A percentile compares a stretch with the other conserved stretches of the same genome.
Conservation (phyloP, 441 rosid genomes). For the Arabidopsis hybrid region DNA sequence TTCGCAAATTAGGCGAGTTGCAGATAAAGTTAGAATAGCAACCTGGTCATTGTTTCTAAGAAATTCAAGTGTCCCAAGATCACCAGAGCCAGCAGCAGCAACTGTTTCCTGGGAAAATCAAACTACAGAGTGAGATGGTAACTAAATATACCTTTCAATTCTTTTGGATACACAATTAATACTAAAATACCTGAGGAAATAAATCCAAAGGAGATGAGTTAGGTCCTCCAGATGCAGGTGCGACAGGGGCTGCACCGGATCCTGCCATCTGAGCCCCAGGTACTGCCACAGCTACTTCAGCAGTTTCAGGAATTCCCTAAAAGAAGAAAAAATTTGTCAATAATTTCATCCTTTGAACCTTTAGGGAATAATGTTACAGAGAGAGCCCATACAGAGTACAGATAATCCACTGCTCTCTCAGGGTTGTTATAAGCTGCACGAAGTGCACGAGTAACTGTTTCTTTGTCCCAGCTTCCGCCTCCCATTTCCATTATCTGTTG, state of each 20-base stretch:
- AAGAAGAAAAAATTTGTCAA: conserved; percentile 28
- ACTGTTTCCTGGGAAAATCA: conserved; percentile 62
- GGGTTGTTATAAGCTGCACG: conserved; percentile 97
- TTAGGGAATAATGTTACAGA: conserved; percentile 6
- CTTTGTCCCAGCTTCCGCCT: conserved; percentile 97
- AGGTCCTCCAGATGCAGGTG: conserved; percentile 77
- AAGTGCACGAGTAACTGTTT: conserved; percentile 88
- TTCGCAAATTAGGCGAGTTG: neutral
- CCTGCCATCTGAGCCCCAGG: conserved; percentile 60
- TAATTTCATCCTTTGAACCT: conserved; percentile 17
- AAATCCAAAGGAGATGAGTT: conserved; percentile 93
- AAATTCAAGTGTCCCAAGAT: conserved; percentile 86
- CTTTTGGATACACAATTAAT: conserved; percentile 20
- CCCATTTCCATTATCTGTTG: conserved; percentile 95
- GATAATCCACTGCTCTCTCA: conserved; percentile 95
- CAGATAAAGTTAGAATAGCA: conserved; percentile 19
- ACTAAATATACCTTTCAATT: neutral
- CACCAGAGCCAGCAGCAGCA: conserved; percentile 67
- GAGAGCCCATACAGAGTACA: conserved; percentile 71
- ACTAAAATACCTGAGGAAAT: conserved; percentile 83
- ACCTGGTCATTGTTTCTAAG: conserved; percentile 97
- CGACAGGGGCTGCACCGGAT: conserved; percentile 55
- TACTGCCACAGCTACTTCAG: conserved; percentile 78
- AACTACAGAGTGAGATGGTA: conserved; percentile 35
- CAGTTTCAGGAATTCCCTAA: conserved; percentile 95